Conservation (phyloP, 805 yeast species). For the Metschnikowia colocasiae region DNA sequence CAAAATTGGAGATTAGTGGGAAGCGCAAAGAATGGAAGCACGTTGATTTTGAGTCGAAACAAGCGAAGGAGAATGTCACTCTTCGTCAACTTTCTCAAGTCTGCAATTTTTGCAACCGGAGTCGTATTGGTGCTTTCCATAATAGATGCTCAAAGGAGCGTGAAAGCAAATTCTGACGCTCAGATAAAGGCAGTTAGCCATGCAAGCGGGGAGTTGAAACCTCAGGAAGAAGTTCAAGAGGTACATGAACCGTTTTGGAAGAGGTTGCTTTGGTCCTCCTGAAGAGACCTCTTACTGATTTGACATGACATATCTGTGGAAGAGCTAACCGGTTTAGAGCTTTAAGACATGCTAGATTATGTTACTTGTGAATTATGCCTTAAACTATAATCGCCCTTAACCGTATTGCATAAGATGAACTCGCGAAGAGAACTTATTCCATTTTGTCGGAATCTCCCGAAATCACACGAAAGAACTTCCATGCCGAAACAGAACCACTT, state of each 20-base stretch:
- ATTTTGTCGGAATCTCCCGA: conserved; percentile 18
- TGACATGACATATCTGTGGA: neutral
- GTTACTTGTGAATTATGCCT: neutral
- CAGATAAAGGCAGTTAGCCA: neutral
- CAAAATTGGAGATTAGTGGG: conserved; percentile 56
- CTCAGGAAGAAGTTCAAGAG: neutral
- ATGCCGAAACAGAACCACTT: conserved; percentile 66
- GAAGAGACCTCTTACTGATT: neutral
- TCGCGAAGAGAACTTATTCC: conserved; percentile 4
- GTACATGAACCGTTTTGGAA: neutral
- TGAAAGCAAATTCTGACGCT: neutral
- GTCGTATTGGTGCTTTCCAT: conserved; percentile 16
- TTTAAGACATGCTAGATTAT: neutral
- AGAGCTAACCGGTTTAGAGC: neutral
- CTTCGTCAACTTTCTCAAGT: conserved; percentile 15
- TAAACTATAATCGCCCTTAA: neutral
- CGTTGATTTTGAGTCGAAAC: conserved; percentile 16
- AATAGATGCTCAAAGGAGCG: neutral
- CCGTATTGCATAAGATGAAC: neutral
- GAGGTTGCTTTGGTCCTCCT: conserved; percentile 4
- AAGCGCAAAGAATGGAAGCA: conserved; percentile 29
- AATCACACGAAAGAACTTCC: conserved; percentile 46
- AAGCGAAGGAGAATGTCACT: neutral
- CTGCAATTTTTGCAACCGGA: conserved; percentile 27
- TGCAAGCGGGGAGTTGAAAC: neutral